Evolutionary conservation across 768 basidiomycete genomes (phyloP).

Genomic region (Pleurotus citrinopileatus): DNA sequence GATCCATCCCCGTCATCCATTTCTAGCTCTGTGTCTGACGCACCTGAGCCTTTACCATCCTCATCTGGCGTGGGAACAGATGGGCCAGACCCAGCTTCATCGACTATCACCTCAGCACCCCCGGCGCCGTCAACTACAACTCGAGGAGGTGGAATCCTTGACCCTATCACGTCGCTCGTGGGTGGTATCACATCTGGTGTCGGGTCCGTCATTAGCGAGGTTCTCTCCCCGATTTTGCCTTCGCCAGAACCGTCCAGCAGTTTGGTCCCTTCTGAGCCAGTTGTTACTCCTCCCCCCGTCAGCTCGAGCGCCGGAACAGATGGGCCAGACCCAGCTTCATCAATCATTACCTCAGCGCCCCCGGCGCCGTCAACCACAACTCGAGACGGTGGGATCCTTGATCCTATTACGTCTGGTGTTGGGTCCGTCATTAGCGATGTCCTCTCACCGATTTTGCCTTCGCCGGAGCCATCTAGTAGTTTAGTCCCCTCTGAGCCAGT

Average conservation of each 20-base stretch:
- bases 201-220: neutral
- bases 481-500: neutral
- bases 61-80: neutral
- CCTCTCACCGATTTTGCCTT: neutral
- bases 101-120: neutral
- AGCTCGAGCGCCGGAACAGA: neutral
- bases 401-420: conserved; percentile 5
- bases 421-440: neutral
- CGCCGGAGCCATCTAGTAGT: too few relatives aligned
- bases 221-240: neutral
- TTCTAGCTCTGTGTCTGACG: neutral
- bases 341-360: conserved; percentile 1
- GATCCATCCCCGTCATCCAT: neutral
- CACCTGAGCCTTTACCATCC: neutral
- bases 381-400: conserved; percentile 8
- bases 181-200: neutral
- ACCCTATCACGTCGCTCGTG: conserved; percentile 7
- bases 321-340: neutral
- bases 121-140: conserved; percentile 1
- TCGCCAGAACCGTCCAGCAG: neutral
- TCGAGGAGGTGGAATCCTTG: conserved; percentile 10
- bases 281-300: neutral
- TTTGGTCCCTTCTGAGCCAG: neutral
- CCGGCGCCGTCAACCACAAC: neutral
- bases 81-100: neutral